Conservation (phyloP, 2,329 filamentous ascomycete genomes). For the Zymoseptoria ardabiliae region DNA sequence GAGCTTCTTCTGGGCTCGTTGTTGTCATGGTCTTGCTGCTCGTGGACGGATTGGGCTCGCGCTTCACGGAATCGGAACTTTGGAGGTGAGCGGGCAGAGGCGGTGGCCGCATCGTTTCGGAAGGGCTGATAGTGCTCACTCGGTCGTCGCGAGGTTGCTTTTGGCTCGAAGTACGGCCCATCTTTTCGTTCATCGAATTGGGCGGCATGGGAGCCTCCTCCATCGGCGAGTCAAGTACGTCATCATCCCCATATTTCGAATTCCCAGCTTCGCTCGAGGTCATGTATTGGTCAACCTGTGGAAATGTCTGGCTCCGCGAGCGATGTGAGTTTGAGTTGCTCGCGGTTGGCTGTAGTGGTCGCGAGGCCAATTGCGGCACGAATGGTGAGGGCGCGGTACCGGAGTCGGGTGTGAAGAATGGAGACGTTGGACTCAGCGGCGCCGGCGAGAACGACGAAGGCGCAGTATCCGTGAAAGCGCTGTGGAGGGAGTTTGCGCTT, state of each 20-base stretch:
- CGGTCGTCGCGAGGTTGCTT: constrained; percentile 14
- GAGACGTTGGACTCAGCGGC: constrained; percentile 65
- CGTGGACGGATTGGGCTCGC: constrained; percentile 7
- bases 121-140: constrained; percentile 22
- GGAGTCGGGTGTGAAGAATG: constrained; percentile 72
- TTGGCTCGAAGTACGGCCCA: constrained; percentile 25
- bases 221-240: constrained; percentile 32
- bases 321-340: constrained; percentile 55
- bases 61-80: constrained; percentile 8
- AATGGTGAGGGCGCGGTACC: constrained; percentile 59
- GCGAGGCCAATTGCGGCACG: constrained; percentile 39
- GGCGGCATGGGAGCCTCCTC: constrained; percentile 30
- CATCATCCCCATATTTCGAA: constrained; percentile 43
- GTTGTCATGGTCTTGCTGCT: constrained; percentile 27
- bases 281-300: constrained; percentile 58
- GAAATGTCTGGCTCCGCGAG: constrained; percentile 82
- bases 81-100: constrained; percentile 33
- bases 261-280: constrained; percentile 48
- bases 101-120: constrained; percentile 41
- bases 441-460: constrained; percentile 63
- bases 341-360: constrained; percentile 36
- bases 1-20: constrained; percentile 78
- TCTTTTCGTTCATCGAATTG: constrained; percentile 35
- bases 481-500: constrained; percentile 58
- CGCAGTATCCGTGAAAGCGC: constrained; percentile 57